Evolutionary conservation across 1,284 basidiomycete genomes (phyloP), one percentile per base, ranked within the genome.

Genomic region (Cutaneotrichosporon arboriforme): DNA sequence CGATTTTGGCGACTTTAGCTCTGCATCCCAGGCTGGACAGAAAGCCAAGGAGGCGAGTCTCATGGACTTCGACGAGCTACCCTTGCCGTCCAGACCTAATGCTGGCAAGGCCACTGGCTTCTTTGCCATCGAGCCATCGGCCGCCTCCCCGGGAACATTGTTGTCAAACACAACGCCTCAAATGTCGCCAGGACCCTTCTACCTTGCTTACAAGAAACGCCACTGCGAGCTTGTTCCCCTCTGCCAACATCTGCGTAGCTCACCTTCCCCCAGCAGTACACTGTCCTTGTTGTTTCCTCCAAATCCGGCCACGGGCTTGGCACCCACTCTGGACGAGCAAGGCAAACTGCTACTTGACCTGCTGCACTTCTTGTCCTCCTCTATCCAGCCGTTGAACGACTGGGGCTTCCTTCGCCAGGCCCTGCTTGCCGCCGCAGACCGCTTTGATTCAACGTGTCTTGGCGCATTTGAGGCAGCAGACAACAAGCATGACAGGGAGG

Each of bases 401-500:
- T 88, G 85, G 83, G 77, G 79, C 4, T 75, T 80, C 31, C 77
- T 87, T 20, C 77, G 81, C 14, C 74, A 82, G 7, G 81, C 86
- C 7, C 78, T 94, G n/a, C 80, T 88, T 15, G 79, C 83, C 1
- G 85, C 86, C 0, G 84, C 86, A 64, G 90, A 96, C 65, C 81
- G 88, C 4, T 96, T 96, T 69, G 89, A 97, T 61, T 87, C 87
- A 4, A 81, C 80, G 8, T 78, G 93, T 17, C 78, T 97, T 14
- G 82, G 85, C 0, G 85, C 86, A 0, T 97, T 97, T 64, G 91
- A 96, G 66, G 77, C 78, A 21, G 86, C 87, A 0, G 90, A 94
- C 68, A 80, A 82, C 4, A 79, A 80, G 35, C 78, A 78, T 1
- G 83, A 93, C 60, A 86, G 89, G 59, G 68, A 63, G 2, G 81